phyloP scores from a whole-genome alignment of 2,329 filamentous ascomycete species.

The Fusarium beomiforme region DNA sequence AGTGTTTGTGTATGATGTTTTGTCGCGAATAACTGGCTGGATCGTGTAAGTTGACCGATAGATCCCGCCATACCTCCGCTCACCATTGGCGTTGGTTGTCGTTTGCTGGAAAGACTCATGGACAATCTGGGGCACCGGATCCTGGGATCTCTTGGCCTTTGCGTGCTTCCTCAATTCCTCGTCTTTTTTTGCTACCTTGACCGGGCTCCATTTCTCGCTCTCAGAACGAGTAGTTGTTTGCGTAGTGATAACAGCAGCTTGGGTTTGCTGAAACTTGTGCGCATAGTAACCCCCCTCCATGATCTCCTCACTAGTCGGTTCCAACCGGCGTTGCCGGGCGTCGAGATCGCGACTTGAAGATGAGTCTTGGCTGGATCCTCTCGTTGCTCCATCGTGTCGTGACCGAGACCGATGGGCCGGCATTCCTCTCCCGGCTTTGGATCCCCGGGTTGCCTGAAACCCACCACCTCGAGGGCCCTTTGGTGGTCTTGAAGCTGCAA shows the following conservation, averaged over 20 bases:
- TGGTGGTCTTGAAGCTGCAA: neutral
- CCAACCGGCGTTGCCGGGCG: neutral
- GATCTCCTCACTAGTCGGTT: constrained; percentile 65
- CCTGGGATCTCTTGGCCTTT: neutral
- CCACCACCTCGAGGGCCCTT: neutral
- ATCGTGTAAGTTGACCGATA: neutral
- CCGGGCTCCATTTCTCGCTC: constrained; percentile 30
- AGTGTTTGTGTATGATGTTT: too few species aligned
- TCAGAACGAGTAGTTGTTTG: neutral
- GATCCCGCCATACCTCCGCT: neutral
- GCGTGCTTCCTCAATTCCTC: neutral
- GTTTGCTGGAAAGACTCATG: neutral
- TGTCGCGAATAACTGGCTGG: neutral
- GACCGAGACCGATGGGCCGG: neutral
- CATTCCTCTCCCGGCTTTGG: neutral
- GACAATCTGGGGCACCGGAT: neutral
- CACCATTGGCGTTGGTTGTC: neutral
- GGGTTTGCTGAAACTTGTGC: neutral
- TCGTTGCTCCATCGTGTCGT: neutral
- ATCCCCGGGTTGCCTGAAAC: neutral
- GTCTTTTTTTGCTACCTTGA: constrained; percentile 26
- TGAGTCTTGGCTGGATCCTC: neutral
- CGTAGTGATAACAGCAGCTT: neutral
- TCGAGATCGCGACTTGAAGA: neutral
- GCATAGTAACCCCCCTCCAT: constrained; percentile 32